phyloP scores from a whole-genome alignment of 306 rosid genomes.

The Fagus crenata region DNA sequence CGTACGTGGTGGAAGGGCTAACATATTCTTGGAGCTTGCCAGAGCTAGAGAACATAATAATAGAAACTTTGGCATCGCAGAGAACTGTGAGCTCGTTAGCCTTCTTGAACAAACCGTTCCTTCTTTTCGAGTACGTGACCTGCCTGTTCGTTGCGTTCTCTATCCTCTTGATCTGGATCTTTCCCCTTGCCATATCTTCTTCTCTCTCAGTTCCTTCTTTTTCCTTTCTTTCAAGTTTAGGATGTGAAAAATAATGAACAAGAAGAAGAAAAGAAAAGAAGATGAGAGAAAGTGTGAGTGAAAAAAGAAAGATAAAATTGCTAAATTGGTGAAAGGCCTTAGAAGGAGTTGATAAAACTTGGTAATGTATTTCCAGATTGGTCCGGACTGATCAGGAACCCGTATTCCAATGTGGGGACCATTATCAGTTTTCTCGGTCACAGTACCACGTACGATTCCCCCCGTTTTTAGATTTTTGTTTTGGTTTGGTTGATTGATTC shows the following conservation, averaged over 20 bases:
- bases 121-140: constrained; percentile 80
- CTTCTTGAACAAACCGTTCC: constrained; percentile 86
- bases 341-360: too few species aligned
- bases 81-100: constrained; percentile 86
- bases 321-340: too few species aligned
- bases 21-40: constrained; percentile 67
- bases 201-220: constrained; percentile 5
- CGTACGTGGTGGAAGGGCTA: constrained; percentile 66
- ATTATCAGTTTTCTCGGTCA: too few species aligned
- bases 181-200: constrained; percentile 71
- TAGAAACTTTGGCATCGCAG: constrained; percentile 82
- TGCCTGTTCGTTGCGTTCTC: constrained; percentile 80
- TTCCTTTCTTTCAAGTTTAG: background rate
- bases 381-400: too few species aligned
- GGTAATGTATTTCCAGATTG: too few species aligned
- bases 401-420: too few species aligned
- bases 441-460: too few species aligned
- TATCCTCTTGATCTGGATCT: constrained; percentile 94
- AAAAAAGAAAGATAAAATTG: too few species aligned
- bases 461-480: too few species aligned
- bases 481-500: too few species aligned
- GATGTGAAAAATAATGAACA: background rate
- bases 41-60: constrained; percentile 65
- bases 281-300: background rate
- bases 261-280: background rate